phyloP scores from a whole-genome alignment of 2,329 filamentous ascomycete species.

The Coniochaeta sp. region DNA sequence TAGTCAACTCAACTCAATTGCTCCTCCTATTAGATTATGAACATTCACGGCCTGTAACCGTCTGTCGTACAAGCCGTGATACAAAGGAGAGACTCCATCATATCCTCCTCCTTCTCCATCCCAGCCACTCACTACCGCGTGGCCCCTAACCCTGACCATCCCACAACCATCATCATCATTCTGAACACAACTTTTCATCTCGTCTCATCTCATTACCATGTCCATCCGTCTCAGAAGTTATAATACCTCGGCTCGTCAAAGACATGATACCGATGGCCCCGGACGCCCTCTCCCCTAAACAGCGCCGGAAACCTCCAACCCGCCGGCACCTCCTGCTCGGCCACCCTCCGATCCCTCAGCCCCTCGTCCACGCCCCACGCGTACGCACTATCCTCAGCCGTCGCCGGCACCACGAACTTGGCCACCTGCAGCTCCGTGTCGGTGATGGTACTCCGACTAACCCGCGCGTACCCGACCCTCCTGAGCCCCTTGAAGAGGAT shows the following conservation, averaged over 20 bases:
- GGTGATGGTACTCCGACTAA: conserved; percentile 85
- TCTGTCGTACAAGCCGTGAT: background rate
- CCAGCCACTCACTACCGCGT: background rate
- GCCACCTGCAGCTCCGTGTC: conserved; percentile 96
- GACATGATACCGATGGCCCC: conserved; percentile 89
- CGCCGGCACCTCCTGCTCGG: conserved; percentile 67
- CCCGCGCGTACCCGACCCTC: conserved; percentile 80
- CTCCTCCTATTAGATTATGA: background rate
- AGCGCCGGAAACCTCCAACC: conserved; percentile 77
- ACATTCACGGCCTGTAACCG: background rate
- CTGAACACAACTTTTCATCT: background rate
- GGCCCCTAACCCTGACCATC: background rate
- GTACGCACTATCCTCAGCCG: conserved; percentile 46
- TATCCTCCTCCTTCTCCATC: background rate
- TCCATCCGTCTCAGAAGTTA: conserved; percentile 22
- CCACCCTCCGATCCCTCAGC: conserved; percentile 49
- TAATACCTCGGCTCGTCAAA: conserved; percentile 85
- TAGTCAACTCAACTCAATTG: background rate
- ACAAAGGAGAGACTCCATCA: background rate
- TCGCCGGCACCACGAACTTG: conserved; percentile 81
- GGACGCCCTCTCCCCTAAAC: conserved; percentile 78
- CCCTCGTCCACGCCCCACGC: conserved; percentile 37
- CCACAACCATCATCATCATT: background rate
- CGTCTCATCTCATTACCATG: background rate
- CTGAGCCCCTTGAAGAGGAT: conserved; percentile 88